Conservation (phyloP, 208 protist species). For the Cochliopodium minus region DNA sequence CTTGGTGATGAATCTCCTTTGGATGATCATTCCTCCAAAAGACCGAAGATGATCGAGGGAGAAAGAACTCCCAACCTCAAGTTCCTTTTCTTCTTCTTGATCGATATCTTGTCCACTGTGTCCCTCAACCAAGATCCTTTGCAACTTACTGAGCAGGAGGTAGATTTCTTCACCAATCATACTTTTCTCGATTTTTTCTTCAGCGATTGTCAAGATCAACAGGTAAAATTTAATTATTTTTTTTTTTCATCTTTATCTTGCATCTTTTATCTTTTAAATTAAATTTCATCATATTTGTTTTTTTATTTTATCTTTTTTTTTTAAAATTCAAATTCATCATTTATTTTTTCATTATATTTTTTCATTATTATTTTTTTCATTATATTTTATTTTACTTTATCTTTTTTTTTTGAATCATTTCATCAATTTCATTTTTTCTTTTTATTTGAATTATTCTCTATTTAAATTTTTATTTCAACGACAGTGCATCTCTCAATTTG, state of each 20-base stretch:
- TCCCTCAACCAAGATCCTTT: too few relatives aligned
- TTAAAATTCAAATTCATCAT: constrained; percentile 1
- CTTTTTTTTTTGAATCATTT: constrained; percentile 8
- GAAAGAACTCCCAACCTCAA: too few relatives aligned
- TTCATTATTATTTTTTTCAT: not conserved
- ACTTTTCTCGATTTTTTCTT: too few relatives aligned
- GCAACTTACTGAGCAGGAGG: too few relatives aligned
- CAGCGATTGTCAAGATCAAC: too few relatives aligned
- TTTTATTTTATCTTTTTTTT: constrained; percentile 2
- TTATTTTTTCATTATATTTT: constrained; percentile 10
- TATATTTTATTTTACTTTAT: constrained; percentile 7
- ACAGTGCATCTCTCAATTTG: not conserved
- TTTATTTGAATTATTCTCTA: constrained; percentile 8
- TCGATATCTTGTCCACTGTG: too few relatives aligned
- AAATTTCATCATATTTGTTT: constrained; percentile 2
- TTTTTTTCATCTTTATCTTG: constrained; percentile 8
- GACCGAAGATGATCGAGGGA: too few relatives aligned
- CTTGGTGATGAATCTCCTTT: too few relatives aligned
- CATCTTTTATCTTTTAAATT: constrained; percentile 3
- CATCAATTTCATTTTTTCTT: too few relatives aligned
- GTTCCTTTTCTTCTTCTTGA: too few relatives aligned
- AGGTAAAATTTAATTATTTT: constrained; percentile 1
- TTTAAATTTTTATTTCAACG: constrained; percentile 1
- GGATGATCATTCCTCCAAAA: too few relatives aligned
- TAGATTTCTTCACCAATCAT: too few relatives aligned